Evolutionary conservation across 1,284 basidiomycete species (phyloP).

Genomic region (Melampsora allii-populina): DNA sequence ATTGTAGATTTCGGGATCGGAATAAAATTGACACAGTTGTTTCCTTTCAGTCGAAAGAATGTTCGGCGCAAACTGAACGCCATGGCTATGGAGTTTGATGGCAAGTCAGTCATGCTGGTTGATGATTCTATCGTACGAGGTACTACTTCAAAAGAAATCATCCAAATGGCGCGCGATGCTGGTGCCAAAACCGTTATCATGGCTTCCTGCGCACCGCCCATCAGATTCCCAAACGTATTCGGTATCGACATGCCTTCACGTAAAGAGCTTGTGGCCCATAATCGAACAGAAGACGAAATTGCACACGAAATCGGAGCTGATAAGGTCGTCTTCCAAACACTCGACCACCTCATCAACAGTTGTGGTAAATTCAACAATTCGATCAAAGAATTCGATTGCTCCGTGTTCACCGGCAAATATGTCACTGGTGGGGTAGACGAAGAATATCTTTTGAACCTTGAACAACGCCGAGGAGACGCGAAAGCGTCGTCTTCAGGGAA

Average conservation of each 20-base stretch:
- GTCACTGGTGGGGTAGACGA: constrained; percentile 94
- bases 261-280: constrained; percentile 85
- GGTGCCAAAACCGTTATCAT: constrained; percentile 97
- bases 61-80: constrained; percentile 95
- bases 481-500: not conserved
- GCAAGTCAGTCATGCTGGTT: constrained; percentile 90
- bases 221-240: constrained; percentile 92
- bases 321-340: constrained; percentile 95
- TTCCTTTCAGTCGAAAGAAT: constrained; percentile 71
- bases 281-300: constrained; percentile 70
- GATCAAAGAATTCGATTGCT: constrained; percentile 85
- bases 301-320: constrained; percentile 88
- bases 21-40: not conserved
- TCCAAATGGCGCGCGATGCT: constrained; percentile 99
- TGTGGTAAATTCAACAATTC: constrained; percentile 80
- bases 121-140: constrained; percentile 99
- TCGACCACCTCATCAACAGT: constrained; percentile 81
- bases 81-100: constrained; percentile 96
- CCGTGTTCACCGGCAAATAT: constrained; percentile 96
- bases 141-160: constrained; percentile 97
- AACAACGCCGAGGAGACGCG: constrained; percentile 74
- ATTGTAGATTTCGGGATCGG: constrained; percentile 13
- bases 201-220: constrained; percentile 95
- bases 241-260: constrained; percentile 99
- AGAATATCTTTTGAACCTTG: constrained; percentile 72